These are phyloP conservation scores for Conticribra weissflogii DNA, from an alignment of 108 stramenopile species.

Conservation along the genomic window DNA sequence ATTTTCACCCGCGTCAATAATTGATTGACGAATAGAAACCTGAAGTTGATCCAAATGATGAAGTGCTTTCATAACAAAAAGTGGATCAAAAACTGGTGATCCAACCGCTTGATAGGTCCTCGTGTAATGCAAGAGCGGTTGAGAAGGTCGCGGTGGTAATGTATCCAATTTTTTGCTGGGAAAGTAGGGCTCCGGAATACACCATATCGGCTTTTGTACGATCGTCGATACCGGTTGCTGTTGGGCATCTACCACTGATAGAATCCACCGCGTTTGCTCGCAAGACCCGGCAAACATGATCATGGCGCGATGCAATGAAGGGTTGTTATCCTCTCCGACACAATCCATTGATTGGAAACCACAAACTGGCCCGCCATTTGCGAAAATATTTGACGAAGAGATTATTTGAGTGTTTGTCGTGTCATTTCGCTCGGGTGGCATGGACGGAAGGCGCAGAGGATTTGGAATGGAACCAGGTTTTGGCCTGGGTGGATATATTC, in stretches of 20 bases:
- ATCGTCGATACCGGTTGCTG: slow-evolving; percentile 11
- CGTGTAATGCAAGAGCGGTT: slow-evolving; percentile 68
- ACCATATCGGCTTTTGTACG: slow-evolving; percentile 68
- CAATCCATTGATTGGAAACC: slow-evolving; percentile 71
- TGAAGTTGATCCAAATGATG: slow-evolving; percentile 71
- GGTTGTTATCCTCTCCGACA: slow-evolving; percentile 36
- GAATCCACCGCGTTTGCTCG: slow-evolving; percentile 37
- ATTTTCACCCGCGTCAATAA: slow-evolving; percentile 28
- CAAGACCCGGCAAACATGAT: slow-evolving; percentile 57
- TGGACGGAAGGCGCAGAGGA: slow-evolving; percentile 47
- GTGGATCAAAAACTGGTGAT: slow-evolving; percentile 69
- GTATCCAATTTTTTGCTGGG: slow-evolving; percentile 77
- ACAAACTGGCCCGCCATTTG: slow-evolving; percentile 77
- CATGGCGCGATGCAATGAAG: slow-evolving; percentile 67
- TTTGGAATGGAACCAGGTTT: slow-evolving; percentile 47
- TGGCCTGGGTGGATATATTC: slow-evolving; percentile 60
- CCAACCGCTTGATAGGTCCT: slow-evolving; percentile 66
- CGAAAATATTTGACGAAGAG: slow-evolving; percentile 39
- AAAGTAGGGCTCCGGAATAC: slow-evolving; percentile 78
- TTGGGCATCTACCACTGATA: slow-evolving; percentile 18
- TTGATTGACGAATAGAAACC: slow-evolving; percentile 53
- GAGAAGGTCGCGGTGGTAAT: slow-evolving; percentile 74
- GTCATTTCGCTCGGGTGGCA: slow-evolving; percentile 10
- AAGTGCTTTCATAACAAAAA: slow-evolving; percentile 68
- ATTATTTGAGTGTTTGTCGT: neutral